Evolutionary conservation across 2,329 filamentous ascomycete genomes (phyloP).

Genomic region (Ophiocordyceps sinensis): DNA sequence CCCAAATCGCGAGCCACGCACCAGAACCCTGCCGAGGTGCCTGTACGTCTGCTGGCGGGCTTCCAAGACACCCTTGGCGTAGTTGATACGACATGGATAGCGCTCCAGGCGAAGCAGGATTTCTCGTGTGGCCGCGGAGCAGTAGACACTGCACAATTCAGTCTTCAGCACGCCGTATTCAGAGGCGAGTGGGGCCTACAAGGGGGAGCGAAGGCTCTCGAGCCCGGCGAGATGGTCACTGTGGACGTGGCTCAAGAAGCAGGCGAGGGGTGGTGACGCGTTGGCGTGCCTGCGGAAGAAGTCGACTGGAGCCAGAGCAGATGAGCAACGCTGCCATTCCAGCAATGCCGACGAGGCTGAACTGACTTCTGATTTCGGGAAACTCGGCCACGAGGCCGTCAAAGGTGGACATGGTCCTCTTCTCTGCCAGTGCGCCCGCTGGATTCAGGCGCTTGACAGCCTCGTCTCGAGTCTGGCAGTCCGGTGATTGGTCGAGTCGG

Average conservation of each 20-base stretch:
- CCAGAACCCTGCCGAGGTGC: constrained; percentile 56
- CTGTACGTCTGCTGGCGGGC: constrained; percentile 60
- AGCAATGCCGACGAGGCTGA: background rate
- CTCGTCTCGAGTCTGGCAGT: too few species aligned
- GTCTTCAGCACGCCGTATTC: background rate
- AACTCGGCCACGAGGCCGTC: constrained; percentile 62
- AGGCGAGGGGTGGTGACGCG: constrained; percentile 53
- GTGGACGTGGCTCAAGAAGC: constrained; percentile 85
- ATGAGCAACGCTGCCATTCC: background rate
- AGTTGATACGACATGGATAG: constrained; percentile 68
- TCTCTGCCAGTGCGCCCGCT: too few species aligned
- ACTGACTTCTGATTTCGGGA: constrained; percentile 55
- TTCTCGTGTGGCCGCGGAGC: constrained; percentile 68
- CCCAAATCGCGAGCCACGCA: constrained; percentile 14
- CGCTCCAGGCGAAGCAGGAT: constrained; percentile 70
- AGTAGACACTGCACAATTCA: constrained; percentile 51
- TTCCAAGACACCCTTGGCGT: constrained; percentile 64
- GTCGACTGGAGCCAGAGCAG: constrained; percentile 44
- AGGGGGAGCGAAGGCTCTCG: constrained; percentile 61
- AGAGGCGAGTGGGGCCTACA: constrained; percentile 28
- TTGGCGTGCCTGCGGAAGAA: constrained; percentile 52
- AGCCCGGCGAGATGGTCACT: constrained; percentile 78
- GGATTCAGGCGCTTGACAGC: too few species aligned
- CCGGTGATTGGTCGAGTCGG: too few species aligned
- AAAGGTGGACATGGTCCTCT: constrained; percentile 56